A percentile compares a stretch with the other conserved stretches of the same genome.
Conservation (phyloP, 2,329 filamentous ascomycete genomes). For the Fusarium tjaetaba region DNA sequence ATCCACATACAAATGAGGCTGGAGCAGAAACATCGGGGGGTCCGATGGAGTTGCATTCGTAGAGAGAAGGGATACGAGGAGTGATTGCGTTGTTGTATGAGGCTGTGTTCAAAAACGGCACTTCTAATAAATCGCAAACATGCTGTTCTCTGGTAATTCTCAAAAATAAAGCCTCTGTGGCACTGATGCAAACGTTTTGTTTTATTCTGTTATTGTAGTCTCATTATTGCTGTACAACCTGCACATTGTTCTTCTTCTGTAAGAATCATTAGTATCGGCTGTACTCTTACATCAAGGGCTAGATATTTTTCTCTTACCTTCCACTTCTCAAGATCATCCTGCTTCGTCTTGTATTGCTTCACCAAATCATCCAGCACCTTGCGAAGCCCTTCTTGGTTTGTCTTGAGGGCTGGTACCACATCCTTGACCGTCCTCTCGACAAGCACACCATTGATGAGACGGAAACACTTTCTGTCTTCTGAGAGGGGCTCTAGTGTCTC, state of each 20-base stretch:
- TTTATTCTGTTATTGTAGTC: conserved; percentile 29
- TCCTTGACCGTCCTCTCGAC: conserved; percentile 95
- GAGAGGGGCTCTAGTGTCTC: conserved; percentile 88
- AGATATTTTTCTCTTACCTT: conserved; percentile 70
- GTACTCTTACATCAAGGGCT: neutral
- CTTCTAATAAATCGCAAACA: neutral
- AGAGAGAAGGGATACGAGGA: neutral
- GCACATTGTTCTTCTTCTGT: conserved; percentile 90
- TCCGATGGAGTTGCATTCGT: neutral
- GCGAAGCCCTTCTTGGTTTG: conserved; percentile 91
- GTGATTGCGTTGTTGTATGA: neutral
- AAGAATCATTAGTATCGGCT: conserved; percentile 5
- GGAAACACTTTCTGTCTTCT: conserved; percentile 93
- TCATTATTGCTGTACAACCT: conserved; percentile 78
- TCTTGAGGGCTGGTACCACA: conserved; percentile 88
- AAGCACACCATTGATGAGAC: conserved; percentile 96
- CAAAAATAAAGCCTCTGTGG: neutral
- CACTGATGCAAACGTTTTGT: conserved; percentile 16
- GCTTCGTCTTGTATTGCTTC: conserved; percentile 95
- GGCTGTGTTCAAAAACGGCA: neutral
- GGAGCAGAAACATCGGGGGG: neutral
- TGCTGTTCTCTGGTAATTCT: neutral
- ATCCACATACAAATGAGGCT: neutral
- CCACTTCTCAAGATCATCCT: conserved; percentile 97
- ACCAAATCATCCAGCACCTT: conserved; percentile 94